phyloP scores from a whole-genome alignment of 805 yeast genomes.

The Yarrowia keelungensis region DNA sequence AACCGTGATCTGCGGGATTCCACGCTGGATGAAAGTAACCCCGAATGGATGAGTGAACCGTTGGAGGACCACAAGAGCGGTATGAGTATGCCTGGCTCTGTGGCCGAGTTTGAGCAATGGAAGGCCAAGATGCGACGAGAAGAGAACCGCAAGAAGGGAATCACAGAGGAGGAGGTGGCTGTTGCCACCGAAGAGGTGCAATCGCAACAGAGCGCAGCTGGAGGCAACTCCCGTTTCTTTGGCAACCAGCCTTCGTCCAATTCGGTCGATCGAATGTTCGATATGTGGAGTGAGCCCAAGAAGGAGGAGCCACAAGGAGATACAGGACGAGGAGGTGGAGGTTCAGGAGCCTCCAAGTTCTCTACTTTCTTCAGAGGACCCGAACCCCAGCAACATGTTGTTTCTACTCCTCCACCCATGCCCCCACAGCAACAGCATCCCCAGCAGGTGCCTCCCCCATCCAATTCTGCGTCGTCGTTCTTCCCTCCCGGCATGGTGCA shows the following conservation, averaged over 20 bases:
- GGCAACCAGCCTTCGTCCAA: conserved; percentile 18
- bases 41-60: conserved; percentile 35
- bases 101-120: conserved; percentile 47
- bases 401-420: conserved; percentile 4
- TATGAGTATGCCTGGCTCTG: conserved; percentile 36
- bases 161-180: conserved; percentile 19
- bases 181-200: background rate
- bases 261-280: conserved; percentile 87
- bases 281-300: conserved; percentile 92
- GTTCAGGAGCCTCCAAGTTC: conserved; percentile 37
- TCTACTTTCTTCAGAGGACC: conserved; percentile 39
- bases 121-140: conserved; percentile 40
- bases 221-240: conserved; percentile 25
- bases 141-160: conserved; percentile 30
- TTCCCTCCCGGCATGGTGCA: conserved; percentile 27
- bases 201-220: background rate
- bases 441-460: conserved; percentile 2
- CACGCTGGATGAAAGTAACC: conserved; percentile 25
- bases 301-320: conserved; percentile 54
- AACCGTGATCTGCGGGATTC: conserved; percentile 31
- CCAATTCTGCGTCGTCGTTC: conserved; percentile 4
- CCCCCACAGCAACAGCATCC: conserved; percentile 33
- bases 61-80: conserved; percentile 35
- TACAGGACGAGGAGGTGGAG: conserved; percentile 8
- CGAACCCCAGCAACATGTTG: conserved; percentile 17